phyloP scores from a whole-genome alignment of 306 rosid species.

The Alnus rubra region DNA sequence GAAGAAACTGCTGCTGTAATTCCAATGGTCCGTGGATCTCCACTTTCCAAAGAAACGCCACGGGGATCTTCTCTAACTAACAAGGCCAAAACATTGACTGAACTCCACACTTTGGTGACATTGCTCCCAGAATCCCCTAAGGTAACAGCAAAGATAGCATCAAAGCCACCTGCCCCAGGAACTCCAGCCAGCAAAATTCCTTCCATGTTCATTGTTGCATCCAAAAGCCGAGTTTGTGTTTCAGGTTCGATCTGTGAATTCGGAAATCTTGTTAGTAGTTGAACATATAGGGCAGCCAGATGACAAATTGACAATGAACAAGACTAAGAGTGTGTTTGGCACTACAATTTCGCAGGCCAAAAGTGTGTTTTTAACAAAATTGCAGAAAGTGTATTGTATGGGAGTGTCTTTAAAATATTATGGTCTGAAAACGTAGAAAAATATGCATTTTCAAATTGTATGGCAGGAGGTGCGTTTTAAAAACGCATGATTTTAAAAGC shows the following conservation, averaged over 20 bases:
- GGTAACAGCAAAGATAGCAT: constrained; percentile 86
- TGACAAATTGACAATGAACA: not conserved
- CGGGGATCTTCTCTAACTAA: constrained; percentile 93
- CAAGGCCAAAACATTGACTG: constrained; percentile 69
- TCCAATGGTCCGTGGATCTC: constrained; percentile 73
- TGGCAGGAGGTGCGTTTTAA: too few species aligned
- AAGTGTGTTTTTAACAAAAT: too few species aligned
- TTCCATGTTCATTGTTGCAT: constrained; percentile 85
- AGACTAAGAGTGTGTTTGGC: not conserved
- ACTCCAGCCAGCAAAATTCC: constrained; percentile 95
- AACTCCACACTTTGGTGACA: constrained; percentile 61
- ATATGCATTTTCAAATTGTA: too few species aligned
- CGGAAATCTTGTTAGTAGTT: constrained; percentile 19
- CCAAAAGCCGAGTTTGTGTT: constrained; percentile 81
- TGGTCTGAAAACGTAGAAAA: too few species aligned
- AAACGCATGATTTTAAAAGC: too few species aligned
- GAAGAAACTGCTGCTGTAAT: constrained; percentile 78
- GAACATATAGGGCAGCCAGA: constrained; percentile 1
- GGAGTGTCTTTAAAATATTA: too few species aligned
- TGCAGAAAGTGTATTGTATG: too few species aligned
- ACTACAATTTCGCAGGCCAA: too few species aligned
- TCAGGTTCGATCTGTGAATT: constrained; percentile 84
- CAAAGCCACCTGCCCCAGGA: constrained; percentile 99
- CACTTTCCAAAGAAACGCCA: constrained; percentile 75
- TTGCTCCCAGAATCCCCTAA: constrained; percentile 65